phyloP scores from a whole-genome alignment of 495 filamentous ascomycete genomes.

The Aspergillus funiculosus region DNA sequence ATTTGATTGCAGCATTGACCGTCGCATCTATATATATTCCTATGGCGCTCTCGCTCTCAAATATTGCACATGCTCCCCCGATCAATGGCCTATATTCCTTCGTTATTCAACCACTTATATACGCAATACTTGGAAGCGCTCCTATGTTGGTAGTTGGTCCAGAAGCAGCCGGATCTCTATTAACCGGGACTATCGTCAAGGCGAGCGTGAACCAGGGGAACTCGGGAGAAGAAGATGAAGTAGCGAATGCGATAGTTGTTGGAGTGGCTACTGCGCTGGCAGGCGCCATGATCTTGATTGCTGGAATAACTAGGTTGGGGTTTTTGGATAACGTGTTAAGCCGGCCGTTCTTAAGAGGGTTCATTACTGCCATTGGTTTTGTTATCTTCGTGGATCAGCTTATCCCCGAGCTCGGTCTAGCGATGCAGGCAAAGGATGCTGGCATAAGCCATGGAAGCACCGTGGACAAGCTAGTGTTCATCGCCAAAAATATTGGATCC shows the following conservation, averaged over 20 bases:
- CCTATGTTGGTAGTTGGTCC: constrained; percentile 93
- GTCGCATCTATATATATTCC: constrained; percentile 97
- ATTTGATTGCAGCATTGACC: constrained; percentile 79
- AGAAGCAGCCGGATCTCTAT: constrained; percentile 86
- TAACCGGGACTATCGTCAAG: constrained; percentile 82
- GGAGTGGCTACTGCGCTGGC: constrained; percentile 86
- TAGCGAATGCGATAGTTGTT: constrained; percentile 71
- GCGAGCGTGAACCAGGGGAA: constrained; percentile 62
- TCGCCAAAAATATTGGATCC: constrained; percentile 57
- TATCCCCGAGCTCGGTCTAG: constrained; percentile 81
- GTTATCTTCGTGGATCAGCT: constrained; percentile 95
- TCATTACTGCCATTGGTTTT: constrained; percentile 93
- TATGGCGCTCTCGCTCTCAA: constrained; percentile 88
- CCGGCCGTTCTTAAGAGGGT: constrained; percentile 84
- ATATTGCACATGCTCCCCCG: constrained; percentile 86
- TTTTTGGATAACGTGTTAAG: constrained; percentile 94
- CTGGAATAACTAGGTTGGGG: constrained; percentile 78
- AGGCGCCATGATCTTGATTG: constrained; percentile 77
- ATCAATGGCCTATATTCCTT: constrained; percentile 96
- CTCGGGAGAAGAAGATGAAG: constrained; percentile 63
- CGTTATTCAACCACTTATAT: constrained; percentile 83
- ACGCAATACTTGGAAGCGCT: constrained; percentile 85
- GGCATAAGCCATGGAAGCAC: constrained; percentile 75
- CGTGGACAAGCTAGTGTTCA: constrained; percentile 75
- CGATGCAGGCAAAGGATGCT: constrained; percentile 49